Conservation (phyloP, 805 yeast species). For the Tetrapisispora arboricola region DNA sequence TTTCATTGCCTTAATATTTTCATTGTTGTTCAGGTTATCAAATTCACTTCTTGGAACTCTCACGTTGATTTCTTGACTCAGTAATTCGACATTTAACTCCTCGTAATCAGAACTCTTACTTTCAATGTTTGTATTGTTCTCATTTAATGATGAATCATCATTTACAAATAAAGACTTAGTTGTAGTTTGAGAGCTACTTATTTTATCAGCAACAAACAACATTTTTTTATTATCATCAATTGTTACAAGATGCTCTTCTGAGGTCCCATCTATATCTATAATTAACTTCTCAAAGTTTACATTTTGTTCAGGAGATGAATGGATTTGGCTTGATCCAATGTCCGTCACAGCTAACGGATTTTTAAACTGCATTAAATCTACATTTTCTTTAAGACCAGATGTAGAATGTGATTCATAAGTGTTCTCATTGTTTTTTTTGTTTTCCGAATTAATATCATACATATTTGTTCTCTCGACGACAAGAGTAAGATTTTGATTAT, state of each 20-base stretch:
- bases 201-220: constrained; percentile 5
- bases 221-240: constrained; percentile 13
- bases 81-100: constrained; percentile 2
- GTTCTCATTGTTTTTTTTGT: no score
- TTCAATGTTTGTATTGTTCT: not conserved
- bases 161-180: not conserved
- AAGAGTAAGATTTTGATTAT: no score
- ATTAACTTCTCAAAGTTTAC: constrained; percentile 8
- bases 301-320: not conserved
- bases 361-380: not conserved
- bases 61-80: constrained; percentile 11
- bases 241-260: constrained; percentile 12
- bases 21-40: no score
- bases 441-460: no score
- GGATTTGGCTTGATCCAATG: not conserved
- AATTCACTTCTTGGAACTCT: constrained; percentile 7
- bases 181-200: not conserved
- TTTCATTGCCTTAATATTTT: not conserved
- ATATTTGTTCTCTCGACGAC: no score
- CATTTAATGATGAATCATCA: not conserved
- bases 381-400: no score
- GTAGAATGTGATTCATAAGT: no score
- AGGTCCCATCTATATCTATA: constrained; percentile 18
- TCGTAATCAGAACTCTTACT: not conserved
- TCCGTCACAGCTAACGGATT: not conserved